These are phyloP conservation scores for Biscogniauxia mediterranea DNA, from an alignment of 2,329 filamentous ascomycete genomes.

Conservation along the genomic window DNA sequence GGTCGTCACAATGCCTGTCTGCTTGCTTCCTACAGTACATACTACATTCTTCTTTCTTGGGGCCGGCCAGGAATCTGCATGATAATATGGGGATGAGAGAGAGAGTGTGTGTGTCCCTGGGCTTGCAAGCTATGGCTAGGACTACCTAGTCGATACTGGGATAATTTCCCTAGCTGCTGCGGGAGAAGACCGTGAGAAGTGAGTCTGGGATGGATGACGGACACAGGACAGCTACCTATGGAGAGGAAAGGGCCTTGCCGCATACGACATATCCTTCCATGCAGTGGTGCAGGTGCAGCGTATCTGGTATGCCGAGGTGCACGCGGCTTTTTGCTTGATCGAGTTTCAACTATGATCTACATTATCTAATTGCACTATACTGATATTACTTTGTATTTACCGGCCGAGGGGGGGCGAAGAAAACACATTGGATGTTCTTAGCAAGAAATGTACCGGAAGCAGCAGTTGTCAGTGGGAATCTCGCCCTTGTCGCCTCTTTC, in stretches of 20 bases:
- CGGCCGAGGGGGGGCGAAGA: slow-evolving; percentile 8
- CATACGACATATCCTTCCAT: slow-evolving; percentile 13
- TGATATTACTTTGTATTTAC: slow-evolving; percentile 11
- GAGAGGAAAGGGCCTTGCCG: slow-evolving; percentile 6
- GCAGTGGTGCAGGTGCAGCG: slow-evolving; percentile 14
- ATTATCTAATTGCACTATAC: slow-evolving; percentile 15
- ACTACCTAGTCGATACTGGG: slow-evolving; percentile 1
- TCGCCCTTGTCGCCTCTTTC: slow-evolving; percentile 20
- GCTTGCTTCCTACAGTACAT: slow-evolving; percentile 17
- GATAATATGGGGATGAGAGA: slow-evolving; percentile 17
- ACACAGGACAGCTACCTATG: slow-evolving; percentile 12
- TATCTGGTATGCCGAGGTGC: slow-evolving; percentile 15
- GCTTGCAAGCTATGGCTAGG: slow-evolving; percentile 9
- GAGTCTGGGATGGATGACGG: slow-evolving; percentile 14
- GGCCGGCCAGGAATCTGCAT: slow-evolving; percentile 24
- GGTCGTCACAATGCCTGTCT: slow-evolving; percentile 20
- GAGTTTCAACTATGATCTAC: slow-evolving; percentile 25
- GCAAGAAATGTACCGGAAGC: slow-evolving; percentile 12
- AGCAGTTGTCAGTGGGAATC: slow-evolving; percentile 11
- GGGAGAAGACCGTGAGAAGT: slow-evolving; percentile 10
- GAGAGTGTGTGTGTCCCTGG: slow-evolving; percentile 17
- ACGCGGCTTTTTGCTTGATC: slow-evolving; percentile 31
- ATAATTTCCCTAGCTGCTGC: slow-evolving; percentile 7
- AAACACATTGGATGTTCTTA: slow-evolving; percentile 4
- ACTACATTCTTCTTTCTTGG: slow-evolving; percentile 17